A percentile compares a stretch with the other conserved stretches of the same genome.
Evolutionary conservation across 257 asterid species (phyloP).

Genomic region (Marsdenia floribunda): DNA sequence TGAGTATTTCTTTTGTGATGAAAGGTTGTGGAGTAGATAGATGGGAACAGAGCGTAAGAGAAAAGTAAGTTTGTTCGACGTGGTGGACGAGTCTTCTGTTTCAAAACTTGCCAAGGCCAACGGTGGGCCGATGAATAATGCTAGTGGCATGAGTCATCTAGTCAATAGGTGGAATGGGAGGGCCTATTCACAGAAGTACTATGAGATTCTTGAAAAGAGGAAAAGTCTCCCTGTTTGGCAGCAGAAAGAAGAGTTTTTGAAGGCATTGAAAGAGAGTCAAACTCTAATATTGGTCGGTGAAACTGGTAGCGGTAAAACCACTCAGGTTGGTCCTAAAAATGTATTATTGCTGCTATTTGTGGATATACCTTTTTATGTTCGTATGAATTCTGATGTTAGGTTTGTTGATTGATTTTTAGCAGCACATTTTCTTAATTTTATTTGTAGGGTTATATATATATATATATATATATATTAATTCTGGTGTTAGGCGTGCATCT

Average conservation of each 20-base stretch:
- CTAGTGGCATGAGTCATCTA: conserved; percentile 19
- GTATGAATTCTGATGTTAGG: background rate
- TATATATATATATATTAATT: too few species aligned
- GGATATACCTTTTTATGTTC: background rate
- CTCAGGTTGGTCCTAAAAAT: conserved; percentile 53
- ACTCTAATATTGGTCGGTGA: conserved; percentile 89
- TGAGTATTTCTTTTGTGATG: background rate
- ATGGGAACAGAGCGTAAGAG: conserved; percentile 98
- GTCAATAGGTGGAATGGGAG: conserved; percentile 63
- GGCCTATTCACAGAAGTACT: conserved; percentile 72
- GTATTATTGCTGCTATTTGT: too few species aligned
- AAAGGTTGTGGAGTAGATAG: background rate
- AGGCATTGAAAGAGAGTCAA: conserved; percentile 59
- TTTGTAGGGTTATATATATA: too few species aligned
- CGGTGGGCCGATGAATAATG: conserved; percentile 30
- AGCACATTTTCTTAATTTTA: background rate
- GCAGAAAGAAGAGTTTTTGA: conserved; percentile 83
- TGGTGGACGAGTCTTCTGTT: conserved; percentile 71
- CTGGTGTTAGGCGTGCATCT: too few species aligned
- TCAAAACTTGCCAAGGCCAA: conserved; percentile 46
- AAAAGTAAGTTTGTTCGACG: conserved; percentile 91
- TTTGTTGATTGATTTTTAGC: background rate
- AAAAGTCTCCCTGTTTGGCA: conserved; percentile 94
- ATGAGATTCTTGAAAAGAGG: conserved; percentile 83
- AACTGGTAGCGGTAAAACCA: conserved; percentile 97